phyloP scores from a whole-genome alignment of 306 rosid species.

The Pachyrhizus erosus region DNA sequence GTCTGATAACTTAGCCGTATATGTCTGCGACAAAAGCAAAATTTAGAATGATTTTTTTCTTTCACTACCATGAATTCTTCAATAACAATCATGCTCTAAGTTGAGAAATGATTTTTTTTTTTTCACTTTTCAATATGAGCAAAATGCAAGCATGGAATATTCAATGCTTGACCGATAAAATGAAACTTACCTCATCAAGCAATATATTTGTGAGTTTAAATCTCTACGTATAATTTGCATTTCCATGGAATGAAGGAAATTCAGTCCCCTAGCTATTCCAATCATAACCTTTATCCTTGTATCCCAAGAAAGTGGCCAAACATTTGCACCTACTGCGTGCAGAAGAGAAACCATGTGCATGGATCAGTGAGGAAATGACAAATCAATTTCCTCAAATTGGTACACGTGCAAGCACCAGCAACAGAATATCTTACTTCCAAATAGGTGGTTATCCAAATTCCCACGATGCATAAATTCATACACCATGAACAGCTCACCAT shows the following conservation, averaged over 20 bases:
- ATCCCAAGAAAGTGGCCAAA: slow-evolving; percentile 81
- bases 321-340: slow-evolving; percentile 75
- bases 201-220: slow-evolving; percentile 84
- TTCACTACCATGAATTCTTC: neutral
- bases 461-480: slow-evolving; percentile 88
- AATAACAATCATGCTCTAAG: neutral
- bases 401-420: neutral
- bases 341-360: slow-evolving; percentile 10
- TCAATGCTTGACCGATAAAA: neutral
- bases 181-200: slow-evolving; percentile 71
- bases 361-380: slow-evolving; percentile 13
- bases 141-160: slow-evolving; percentile 20
- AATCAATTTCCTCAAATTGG: neutral
- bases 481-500: slow-evolving; percentile 59
- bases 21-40: slow-evolving; percentile 55
- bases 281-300: slow-evolving; percentile 75
- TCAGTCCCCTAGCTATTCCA: slow-evolving; percentile 87
- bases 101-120: slow-evolving; percentile 11
- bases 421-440: slow-evolving; percentile 70
- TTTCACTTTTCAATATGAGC: neutral
- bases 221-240: slow-evolving; percentile 81
- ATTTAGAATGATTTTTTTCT: neutral
- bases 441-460: slow-evolving; percentile 82
- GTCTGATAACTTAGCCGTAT: slow-evolving; percentile 76
- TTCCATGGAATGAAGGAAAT: slow-evolving; percentile 82